phyloP scores from a whole-genome alignment of 2,329 filamentous ascomycete species.

The Septoria linicola region DNA sequence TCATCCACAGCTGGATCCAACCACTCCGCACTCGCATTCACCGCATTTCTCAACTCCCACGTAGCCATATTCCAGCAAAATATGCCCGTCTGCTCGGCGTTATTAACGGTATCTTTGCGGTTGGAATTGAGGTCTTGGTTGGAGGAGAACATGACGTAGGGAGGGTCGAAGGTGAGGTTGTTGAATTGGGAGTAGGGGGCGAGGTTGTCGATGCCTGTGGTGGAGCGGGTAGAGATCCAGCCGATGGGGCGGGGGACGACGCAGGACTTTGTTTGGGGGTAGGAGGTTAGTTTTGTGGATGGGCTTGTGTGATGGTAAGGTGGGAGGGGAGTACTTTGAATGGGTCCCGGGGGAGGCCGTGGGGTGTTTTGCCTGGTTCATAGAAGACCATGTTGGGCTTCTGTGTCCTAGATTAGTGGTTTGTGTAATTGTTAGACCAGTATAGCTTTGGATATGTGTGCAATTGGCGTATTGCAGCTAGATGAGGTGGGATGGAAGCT shows the following conservation, averaged over 20 bases:
- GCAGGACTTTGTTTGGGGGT: slow-evolving; percentile 47
- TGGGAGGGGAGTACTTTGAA: slow-evolving; percentile 50
- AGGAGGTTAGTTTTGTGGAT: neutral
- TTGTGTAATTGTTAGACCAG: neutral
- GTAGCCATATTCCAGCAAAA: slow-evolving; percentile 45
- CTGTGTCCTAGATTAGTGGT: neutral
- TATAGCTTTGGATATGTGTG: neutral
- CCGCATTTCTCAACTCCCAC: slow-evolving; percentile 54
- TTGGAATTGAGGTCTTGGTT: slow-evolving; percentile 52
- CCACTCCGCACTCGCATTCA: slow-evolving; percentile 57
- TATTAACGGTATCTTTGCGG: slow-evolving; percentile 59
- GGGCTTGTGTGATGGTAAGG: neutral
- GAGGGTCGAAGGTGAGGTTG: slow-evolving; percentile 63
- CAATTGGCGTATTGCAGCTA: neutral
- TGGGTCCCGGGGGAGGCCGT: slow-evolving; percentile 54
- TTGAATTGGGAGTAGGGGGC: slow-evolving; percentile 64
- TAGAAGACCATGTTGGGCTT: slow-evolving; percentile 48
- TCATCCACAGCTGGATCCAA: slow-evolving; percentile 54
- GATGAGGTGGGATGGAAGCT: neutral
- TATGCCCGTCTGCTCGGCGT: slow-evolving; percentile 55
- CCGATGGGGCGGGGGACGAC: slow-evolving; percentile 61
- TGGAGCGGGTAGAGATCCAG: slow-evolving; percentile 60
- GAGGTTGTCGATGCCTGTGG: slow-evolving; percentile 52
- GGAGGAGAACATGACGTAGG: slow-evolving; percentile 61
- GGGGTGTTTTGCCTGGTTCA: slow-evolving; percentile 53